Conservation (phyloP, 441 rosid species). For the Raphanus hybrid region DNA sequence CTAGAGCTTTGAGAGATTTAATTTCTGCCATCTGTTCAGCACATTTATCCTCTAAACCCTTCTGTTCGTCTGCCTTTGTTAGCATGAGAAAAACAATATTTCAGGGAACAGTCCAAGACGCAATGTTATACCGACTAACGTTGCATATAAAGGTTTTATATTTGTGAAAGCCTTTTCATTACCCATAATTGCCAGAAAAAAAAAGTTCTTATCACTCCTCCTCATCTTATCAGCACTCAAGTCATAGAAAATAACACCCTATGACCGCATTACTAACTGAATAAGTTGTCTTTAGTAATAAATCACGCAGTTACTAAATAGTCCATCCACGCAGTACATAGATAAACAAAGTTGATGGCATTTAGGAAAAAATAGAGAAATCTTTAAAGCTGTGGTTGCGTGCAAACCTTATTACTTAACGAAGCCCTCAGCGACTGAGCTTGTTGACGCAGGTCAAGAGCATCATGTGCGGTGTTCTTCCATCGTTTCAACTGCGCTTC, state of each 20-base stretch:
- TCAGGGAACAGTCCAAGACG: slow-evolving; percentile 20
- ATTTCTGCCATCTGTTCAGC: slow-evolving; percentile 68
- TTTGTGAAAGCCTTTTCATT: slow-evolving; percentile 15
- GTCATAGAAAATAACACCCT: slow-evolving; percentile 11
- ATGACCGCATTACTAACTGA: background rate
- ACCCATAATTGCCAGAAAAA: background rate
- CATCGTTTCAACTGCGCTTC: slow-evolving; percentile 89
- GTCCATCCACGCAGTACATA: slow-evolving; percentile 7
- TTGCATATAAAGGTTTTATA: slow-evolving; percentile 14
- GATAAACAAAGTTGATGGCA: slow-evolving; percentile 11
- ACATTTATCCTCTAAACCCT: slow-evolving; percentile 60
- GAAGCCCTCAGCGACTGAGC: slow-evolving; percentile 63
- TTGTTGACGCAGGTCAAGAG: slow-evolving; percentile 71
- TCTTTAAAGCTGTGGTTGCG: slow-evolving; percentile 29
- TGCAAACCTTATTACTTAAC: slow-evolving; percentile 70
- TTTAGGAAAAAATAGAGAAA: slow-evolving; percentile 22
- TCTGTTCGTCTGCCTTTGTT: slow-evolving; percentile 73
- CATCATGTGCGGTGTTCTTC: slow-evolving; percentile 90
- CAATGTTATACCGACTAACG: background rate
- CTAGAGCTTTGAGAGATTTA: slow-evolving; percentile 66
- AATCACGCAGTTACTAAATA: slow-evolving; percentile 16
- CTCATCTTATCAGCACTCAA: slow-evolving; percentile 21
- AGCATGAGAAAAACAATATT: slow-evolving; percentile 40
- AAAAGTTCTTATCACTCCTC: slow-evolving; percentile 2
- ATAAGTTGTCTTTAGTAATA: slow-evolving; percentile 4